Conservation (phyloP, 352 stramenopile genomes). For the Peronospora belbahrii region DNA sequence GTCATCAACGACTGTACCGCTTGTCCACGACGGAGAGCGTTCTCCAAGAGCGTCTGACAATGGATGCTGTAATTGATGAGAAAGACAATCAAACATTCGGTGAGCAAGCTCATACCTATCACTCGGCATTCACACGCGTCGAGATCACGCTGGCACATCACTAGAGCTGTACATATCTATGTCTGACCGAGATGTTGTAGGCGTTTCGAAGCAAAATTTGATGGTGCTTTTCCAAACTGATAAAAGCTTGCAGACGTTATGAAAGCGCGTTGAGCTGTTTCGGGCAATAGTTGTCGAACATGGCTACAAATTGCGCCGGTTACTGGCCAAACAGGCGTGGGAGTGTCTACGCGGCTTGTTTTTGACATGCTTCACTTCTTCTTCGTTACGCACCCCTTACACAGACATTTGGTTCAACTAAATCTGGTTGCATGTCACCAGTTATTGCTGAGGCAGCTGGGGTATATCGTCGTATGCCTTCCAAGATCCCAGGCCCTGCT, state of each 20-base stretch:
- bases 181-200: background rate
- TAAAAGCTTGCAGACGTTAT: constrained; percentile 4
- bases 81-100: constrained; percentile 18
- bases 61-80: constrained; percentile 1
- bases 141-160: constrained; percentile 10
- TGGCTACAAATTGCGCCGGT: constrained; percentile 20
- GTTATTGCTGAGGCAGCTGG: background rate
- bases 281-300: constrained; percentile 12
- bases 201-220: constrained; percentile 12
- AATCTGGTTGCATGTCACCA: no score
- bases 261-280: background rate
- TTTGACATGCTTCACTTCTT: constrained; percentile 9
- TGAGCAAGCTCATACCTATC: background rate
- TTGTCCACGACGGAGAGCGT: constrained; percentile 20
- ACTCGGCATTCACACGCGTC: background rate
- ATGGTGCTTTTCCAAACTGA: constrained; percentile 10
- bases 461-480: background rate
- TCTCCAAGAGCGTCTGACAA: constrained; percentile 20
- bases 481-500: background rate
- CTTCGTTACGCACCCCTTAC: constrained; percentile 16
- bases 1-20: constrained; percentile 2
- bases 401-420: no score
- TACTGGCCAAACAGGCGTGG: constrained; percentile 9
- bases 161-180: no score
- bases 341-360: constrained; percentile 18